Base-by-base conservation (phyloP, 2,329 filamentous ascomycete genomes). In the Dryadomyces sulphureus region DNA sequence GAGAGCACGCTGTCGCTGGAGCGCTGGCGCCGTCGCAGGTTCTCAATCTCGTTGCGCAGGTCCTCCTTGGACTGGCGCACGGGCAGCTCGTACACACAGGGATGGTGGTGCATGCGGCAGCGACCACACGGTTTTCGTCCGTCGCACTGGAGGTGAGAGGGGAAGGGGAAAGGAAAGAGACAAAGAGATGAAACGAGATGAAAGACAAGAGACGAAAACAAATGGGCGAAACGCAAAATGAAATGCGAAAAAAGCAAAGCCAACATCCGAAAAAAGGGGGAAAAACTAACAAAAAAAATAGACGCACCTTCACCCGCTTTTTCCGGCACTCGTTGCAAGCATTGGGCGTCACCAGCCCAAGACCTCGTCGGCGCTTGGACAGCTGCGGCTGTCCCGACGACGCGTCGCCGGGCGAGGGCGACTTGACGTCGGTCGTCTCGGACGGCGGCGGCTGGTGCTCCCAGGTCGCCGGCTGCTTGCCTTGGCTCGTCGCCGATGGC, bases 61-160 rank as follows among this genome's bases (percentile, higher is more conserved):
- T 70, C 69, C 49, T 79, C 76, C 50, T 81, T 81, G 11, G 75
- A 79, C 52, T 79, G 75, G 39, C 77, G 74, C 5, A 80, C 69
- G 0, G 76, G 77, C 7, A 77, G 56, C 52, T 80, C 75, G 61
- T 81, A 81, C 21, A 77, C 56, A 50, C 77, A 81, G 21, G 77
- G 60, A 27, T 72, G 69, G 45, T 69, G 70, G 50, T 79, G 75
- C 0, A 61, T 52, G 48, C 63, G 67, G 59, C 77, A 81, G 49
- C 77, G 65, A 30, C 65, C 64, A 52, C 74, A 78, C 3, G 74
- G 75, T 25, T 56, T 66, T 42, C 70, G 63, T 7, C 77, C 77
- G 54, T 81, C 76, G 54, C 77, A 81, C 74, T 77, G 49, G 11
- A 4, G 38, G 44, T 34, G 7, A 40, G 43, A 32, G 27, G 27